Percentiles rank a stretch among this genome's conserved stretches.
These are phyloP conservation scores for Nicotiana paniculata DNA, from an alignment of 257 asterid genomes.

Conservation along the genomic window DNA sequence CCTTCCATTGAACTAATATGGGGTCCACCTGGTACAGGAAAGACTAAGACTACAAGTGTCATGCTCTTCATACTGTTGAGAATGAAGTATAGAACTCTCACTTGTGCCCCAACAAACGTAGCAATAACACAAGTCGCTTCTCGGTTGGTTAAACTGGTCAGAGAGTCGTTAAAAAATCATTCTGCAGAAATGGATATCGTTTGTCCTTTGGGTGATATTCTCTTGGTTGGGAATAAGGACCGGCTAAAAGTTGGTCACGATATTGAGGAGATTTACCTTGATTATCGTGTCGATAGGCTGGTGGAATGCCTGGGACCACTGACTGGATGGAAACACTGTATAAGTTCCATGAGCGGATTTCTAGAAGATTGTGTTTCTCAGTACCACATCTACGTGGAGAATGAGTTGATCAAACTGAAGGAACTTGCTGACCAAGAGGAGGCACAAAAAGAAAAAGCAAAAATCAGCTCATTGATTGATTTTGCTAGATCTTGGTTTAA, in stretches of 20 bases:
- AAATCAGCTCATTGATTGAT: slow-evolving; percentile 1
- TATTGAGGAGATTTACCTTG: slow-evolving; percentile 31
- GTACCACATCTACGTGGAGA: slow-evolving; percentile 16
- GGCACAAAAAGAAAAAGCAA: neutral
- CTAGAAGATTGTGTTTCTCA: slow-evolving; percentile 35
- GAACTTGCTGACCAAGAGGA: neutral
- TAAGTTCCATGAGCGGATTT: slow-evolving; percentile 28
- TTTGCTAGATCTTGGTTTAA: neutral
- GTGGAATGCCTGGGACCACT: slow-evolving; percentile 16
- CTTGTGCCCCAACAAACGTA: slow-evolving; percentile 24
- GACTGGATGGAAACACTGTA: slow-evolving; percentile 33
- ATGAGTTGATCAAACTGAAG: neutral
- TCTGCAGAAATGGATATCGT: neutral
- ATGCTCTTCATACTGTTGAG: slow-evolving; percentile 17
- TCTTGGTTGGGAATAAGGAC: slow-evolving; percentile 40
- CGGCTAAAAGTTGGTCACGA: slow-evolving; percentile 25
- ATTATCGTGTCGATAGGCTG: slow-evolving; percentile 34
- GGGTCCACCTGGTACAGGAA: slow-evolving; percentile 31
- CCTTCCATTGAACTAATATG: slow-evolving; percentile 18
- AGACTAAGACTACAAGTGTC: slow-evolving; percentile 16
- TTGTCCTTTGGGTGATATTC: slow-evolving; percentile 32
- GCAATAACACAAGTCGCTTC: slow-evolving; percentile 32
- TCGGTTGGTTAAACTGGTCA: slow-evolving; percentile 24
- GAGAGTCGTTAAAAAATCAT: slow-evolving; percentile 10
- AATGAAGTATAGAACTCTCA: slow-evolving; percentile 9